Evolutionary conservation across 208 protist genomes (phyloP), one percentile per base, ranked within the genome.

Genomic region (Trypanosoma congolense): DNA sequence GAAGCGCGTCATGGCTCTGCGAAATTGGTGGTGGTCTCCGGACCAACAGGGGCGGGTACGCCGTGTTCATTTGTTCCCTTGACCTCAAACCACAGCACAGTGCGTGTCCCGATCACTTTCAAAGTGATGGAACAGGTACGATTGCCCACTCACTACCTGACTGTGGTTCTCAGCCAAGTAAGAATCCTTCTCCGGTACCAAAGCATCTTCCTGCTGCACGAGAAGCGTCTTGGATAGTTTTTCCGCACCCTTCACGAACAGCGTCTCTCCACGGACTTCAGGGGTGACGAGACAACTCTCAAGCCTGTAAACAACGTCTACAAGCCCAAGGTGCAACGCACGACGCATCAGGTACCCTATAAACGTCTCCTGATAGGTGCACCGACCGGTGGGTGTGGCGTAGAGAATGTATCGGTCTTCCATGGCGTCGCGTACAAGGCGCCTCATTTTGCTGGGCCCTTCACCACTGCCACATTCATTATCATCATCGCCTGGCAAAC

Each of bases 321-420:
- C 60, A 45, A 77, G 61, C 19, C 87, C 81, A 0, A 68, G 50
- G 9, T 56, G 50, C 47, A 92, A 80, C n/a, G 83, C 83, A 24
- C 73, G 66, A 29, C 70, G 72, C 57, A 90, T 87, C 8, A 95
- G 46, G 16, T 80, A 66, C 40, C 81, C 73, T 45, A 95, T 64
- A 53, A 95, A 73, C 14, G 87, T 87, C 47, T 87, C 72, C 19
- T 90, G 82, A 19, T 75, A 78, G 6, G 72, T 45, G 55, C 77
- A 80, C 16, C 65, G 61, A 16, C 87, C 87, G 5, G 65, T 60
- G 1, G 64, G 56, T 3, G 70, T 30, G 10, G 71, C 74, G 53
- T 92, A 95, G 10, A 95, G 59, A 4, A 83, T 31, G 59, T 91
- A 90, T n/a, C 82, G 73, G 35, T 91, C 78, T 56, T 90, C 81